Conservation (phyloP, 176 grass and related monocot genomes). For the sorghum (Sorghum bicolor) region DNA sequence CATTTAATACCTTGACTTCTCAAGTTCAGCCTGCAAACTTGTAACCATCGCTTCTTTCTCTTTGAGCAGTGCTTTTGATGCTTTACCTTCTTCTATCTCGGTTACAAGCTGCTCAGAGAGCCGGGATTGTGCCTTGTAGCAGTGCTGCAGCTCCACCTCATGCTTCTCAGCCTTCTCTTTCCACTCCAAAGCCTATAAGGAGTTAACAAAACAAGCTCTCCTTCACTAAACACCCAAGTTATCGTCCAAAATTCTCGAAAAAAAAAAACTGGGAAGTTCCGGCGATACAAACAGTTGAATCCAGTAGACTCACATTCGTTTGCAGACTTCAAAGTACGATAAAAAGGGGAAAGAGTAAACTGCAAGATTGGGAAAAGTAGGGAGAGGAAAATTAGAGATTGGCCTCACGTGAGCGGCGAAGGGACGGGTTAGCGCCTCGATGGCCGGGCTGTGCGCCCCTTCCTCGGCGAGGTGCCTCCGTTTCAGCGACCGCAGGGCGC, state of each 20-base stretch:
- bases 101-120: constrained; percentile 74
- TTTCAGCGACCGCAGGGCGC: constrained; percentile 47
- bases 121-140: constrained; percentile 80
- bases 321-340: background rate
- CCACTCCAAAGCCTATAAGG: constrained; percentile 71
- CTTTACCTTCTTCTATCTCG: constrained; percentile 64
- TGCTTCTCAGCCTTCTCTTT: constrained; percentile 90
- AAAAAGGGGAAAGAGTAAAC: background rate
- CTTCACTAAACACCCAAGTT: background rate
- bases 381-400: background rate
- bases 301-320: background rate
- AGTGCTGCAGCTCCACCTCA: constrained; percentile 84
- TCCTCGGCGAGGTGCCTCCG: constrained; percentile 70
- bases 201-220: background rate
- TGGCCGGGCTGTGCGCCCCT: constrained; percentile 70
- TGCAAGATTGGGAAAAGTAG: background rate
- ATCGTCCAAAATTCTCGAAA: background rate
- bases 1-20: constrained; percentile 64
- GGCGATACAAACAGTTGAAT: background rate
- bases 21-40: constrained; percentile 57
- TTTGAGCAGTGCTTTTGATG: constrained; percentile 56
- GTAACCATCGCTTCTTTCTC: constrained; percentile 66
- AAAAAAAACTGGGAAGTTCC: background rate
- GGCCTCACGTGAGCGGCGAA: constrained; percentile 62
- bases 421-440: constrained; percentile 67